phyloP scores from a whole-genome alignment of 2,329 filamentous ascomycete species.

The Ascochyta viciae-villosae region DNA sequence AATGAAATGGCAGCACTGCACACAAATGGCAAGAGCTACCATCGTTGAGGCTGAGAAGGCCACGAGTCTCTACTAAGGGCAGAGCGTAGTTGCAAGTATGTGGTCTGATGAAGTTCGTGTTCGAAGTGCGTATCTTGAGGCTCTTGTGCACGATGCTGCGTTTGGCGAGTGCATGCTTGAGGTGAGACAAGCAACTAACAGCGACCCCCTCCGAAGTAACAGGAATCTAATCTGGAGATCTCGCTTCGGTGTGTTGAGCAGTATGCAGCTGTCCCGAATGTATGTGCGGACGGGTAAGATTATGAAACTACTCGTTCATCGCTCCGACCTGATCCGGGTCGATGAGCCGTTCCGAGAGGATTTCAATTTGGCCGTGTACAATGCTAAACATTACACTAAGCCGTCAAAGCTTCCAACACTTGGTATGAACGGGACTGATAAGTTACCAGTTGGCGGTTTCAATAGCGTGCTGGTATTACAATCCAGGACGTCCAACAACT shows the following conservation, averaged over 20 bases:
- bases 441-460: background rate
- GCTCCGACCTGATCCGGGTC: background rate
- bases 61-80: conserved; percentile 14
- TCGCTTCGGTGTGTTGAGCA: background rate
- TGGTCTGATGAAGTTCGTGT: conserved; percentile 5
- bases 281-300: background rate
- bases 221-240: background rate
- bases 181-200: background rate
- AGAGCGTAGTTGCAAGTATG: conserved; percentile 29
- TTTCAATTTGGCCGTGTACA: background rate
- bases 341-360: background rate
- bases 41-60: conserved; percentile 13
- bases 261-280: background rate
- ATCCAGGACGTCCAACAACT: background rate
- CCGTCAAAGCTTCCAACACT: background rate
- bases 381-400: background rate
- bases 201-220: background rate
- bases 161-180: background rate
- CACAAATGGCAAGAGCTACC: conserved; percentile 15
- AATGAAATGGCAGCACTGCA: conserved; percentile 7
- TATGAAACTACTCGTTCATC: background rate
- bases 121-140: background rate
- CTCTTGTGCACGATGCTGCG: background rate
- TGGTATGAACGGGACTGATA: background rate
- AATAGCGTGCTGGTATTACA: background rate